Percentiles rank a stretch among this genome's conserved stretches.
Evolutionary conservation across 1,284 basidiomycete genomes (phyloP).

Genomic region (Dichomitus squalens): DNA sequence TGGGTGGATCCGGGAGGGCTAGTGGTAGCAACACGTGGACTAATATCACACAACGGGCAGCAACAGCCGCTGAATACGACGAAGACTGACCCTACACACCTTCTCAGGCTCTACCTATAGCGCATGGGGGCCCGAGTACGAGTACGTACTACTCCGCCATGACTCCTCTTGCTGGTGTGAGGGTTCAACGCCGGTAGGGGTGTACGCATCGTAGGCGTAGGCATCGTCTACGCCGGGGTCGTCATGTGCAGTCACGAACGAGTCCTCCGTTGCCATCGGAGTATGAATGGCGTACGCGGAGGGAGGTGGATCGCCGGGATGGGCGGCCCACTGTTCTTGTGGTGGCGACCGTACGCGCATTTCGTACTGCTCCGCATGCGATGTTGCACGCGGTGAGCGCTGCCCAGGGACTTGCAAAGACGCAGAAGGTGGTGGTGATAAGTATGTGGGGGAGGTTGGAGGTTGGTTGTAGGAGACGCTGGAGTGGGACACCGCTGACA

Average conservation of each 20-base stretch:
- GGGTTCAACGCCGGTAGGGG: constrained; percentile 1
- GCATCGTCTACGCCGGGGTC: constrained; percentile 12
- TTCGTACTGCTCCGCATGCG: constrained; percentile 45
- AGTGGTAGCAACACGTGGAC: constrained; percentile 16
- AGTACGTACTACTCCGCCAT: constrained; percentile 26
- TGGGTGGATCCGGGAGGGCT: not conserved
- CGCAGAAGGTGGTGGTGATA: constrained; percentile 17
- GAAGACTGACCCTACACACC: not conserved
- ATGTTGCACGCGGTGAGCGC: constrained; percentile 8
- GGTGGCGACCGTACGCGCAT: constrained; percentile 48
- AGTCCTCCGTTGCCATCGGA: constrained; percentile 19
- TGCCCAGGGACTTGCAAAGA: constrained; percentile 21
- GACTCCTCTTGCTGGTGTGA: constrained; percentile 21
- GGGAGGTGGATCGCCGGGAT: constrained; percentile 1
- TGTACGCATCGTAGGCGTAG: constrained; percentile 2
- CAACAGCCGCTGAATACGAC: constrained; percentile 2
- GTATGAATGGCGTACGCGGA: constrained; percentile 11
- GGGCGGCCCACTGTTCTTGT: constrained; percentile 23
- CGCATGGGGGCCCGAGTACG: constrained; percentile 24
- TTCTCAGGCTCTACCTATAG: constrained; percentile 9
- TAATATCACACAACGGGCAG: constrained; percentile 18
- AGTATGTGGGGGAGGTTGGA: constrained; percentile 15
- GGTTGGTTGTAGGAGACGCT: constrained; percentile 23
- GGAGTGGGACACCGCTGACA: constrained; percentile 31
- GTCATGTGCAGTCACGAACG: constrained; percentile 22